Base-by-base conservation (phyloP, 345 rosid species). In the Conringia planisiliqua region DNA sequence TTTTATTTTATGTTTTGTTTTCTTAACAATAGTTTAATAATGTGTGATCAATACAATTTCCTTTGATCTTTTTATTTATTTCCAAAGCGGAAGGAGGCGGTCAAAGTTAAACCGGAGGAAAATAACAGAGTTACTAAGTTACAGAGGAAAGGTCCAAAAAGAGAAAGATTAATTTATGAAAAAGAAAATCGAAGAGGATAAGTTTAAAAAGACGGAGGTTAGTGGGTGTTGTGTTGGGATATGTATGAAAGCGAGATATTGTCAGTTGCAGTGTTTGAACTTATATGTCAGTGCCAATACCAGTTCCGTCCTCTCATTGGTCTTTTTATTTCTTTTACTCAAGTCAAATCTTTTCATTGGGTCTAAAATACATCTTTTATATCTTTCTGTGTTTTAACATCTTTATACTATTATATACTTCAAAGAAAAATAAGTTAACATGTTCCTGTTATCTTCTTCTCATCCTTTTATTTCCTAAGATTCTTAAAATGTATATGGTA, bases 141-240 rank as follows among this genome's bases (percentile, higher is more conserved):
- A 68, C 70, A 51, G 65, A 68, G 47, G 47, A 75, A 68, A 68
- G 62, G 57, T 75, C 73, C 57, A 68, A 75, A 29, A 64, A 30
- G 68, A 40, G 14, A 5, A 20, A 66, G 57, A 62, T 61, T 68
- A 67, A 3, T 29, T 10, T 58, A 14, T 47, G 13, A 47, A 8
- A 38, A 62, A 26, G 0, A 43, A 54, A 11, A 22, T 10, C 11
- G 33, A 57, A 67, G 69, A 48, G 70, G 70, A 75, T 68, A 75
- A 44, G 54, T 26, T 27, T 73, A 4, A n/a, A 61, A 62, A 40
- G 46, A 51, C 16, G 33, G 10, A 69, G 20, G 58, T 63, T 52
- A 76, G 70, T 62, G 75, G 75, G 65, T 40, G 10, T 32, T 52
- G 79, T 69, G 42, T 62, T 54, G 75, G 71, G 70, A 76, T 62